Conservation (phyloP, 106 monocot genomes). For the Dioscorea alata region DNA sequence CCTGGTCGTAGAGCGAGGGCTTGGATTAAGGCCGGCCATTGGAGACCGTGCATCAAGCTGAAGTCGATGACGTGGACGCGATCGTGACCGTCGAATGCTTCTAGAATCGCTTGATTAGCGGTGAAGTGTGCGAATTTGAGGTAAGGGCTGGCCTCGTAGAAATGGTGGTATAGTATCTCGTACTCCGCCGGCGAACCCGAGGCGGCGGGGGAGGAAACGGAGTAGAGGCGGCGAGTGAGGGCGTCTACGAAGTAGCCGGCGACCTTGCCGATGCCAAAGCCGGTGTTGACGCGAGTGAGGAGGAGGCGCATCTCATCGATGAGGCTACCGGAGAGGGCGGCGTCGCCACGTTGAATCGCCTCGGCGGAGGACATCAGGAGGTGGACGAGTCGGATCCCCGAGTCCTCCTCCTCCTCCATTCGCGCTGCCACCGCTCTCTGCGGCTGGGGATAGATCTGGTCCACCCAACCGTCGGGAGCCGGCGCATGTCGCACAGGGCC, state of each 20-base stretch:
- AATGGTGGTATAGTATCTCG: conserved; percentile 43
- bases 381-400: conserved; percentile 47
- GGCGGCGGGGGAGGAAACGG: neutral
- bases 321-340: conserved; percentile 7
- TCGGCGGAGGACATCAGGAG: conserved; percentile 49
- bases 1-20: conserved; percentile 59
- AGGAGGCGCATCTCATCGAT: conserved; percentile 25
- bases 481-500: neutral
- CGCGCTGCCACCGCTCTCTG: neutral
- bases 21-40: conserved; percentile 69
- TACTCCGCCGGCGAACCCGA: conserved; percentile 8
- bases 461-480: neutral
- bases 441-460: neutral
- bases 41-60: conserved; percentile 52
- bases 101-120: conserved; percentile 68
- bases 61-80: conserved; percentile 68
- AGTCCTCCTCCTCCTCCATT: conserved; percentile 29
- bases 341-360: conserved; percentile 30
- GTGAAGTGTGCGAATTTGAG: conserved; percentile 78
- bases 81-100: conserved; percentile 51
- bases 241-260: conserved; percentile 49
- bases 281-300: conserved; percentile 23
- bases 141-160: conserved; percentile 63
- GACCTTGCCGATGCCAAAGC: conserved; percentile 47
- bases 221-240: conserved; percentile 34